Evolutionary conservation across 1,139 yeast species (phyloP), one percentile per base, ranked within the genome.

Genomic region (Geotrichum phurueaensis): DNA sequence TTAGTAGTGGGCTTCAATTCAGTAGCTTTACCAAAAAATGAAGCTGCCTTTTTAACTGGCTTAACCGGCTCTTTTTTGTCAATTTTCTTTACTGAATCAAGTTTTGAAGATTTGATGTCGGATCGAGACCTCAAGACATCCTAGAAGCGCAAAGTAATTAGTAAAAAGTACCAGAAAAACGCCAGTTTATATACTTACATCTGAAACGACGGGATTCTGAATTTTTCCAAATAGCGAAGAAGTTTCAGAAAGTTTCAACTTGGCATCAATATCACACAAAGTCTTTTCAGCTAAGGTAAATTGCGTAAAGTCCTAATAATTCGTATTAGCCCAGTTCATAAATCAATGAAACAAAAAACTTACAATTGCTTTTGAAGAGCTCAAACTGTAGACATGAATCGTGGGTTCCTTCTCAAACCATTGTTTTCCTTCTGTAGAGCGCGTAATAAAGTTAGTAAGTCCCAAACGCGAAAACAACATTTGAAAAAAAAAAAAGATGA

Each of bases 331-430:
- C 15, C 25, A 15, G 47, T 3, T 29, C 33, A 13, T 39, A 29
- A 9, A 10, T 31, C 15, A 31, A 22, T 25, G 15, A 25, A 39
- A n/a, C n/a, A 25, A 29, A 43, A 39, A 10, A 56, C 62, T 39
- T 36, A 59, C 62, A 54, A 56, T 53, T 13, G 56, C 51, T 36
- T 58, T 53, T 5, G 56, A 43, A 29, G 61, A 47, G 43, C 60
- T 54, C n/a, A 62, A 29, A 23, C 60, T 54, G 53, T 62, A 62
- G 20, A 62, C 54, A 36, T 62, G 63, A 47, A 58, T 54, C 7
- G 61, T 29, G 12, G 51, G 49, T 10, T 60, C 50, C 4, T 52
- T 27, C n/a, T 45, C 55, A 36, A 60, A 62, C 23, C 43, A 29
- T 29, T 48, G 47, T 43, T 62, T 58, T 15, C 52, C 49, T 15